Evolutionary conservation across 176 grass and related monocot genomes (phyloP).

Genomic region (Sorghum bicolor): DNA sequence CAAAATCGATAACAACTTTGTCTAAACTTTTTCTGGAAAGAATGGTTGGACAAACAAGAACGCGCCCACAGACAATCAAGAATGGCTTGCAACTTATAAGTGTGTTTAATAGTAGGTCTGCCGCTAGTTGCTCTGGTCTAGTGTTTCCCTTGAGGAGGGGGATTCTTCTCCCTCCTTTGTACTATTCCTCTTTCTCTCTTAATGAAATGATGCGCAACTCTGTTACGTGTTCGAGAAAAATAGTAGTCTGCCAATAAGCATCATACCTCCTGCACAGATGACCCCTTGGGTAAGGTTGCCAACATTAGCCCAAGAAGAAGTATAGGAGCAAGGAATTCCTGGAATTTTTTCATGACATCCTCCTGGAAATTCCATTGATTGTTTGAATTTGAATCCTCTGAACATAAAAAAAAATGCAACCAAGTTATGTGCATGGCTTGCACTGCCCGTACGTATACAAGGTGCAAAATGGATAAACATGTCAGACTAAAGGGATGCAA

Average conservation of each 20-base stretch:
- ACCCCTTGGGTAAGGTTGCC: constrained; percentile 35
- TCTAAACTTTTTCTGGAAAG: constrained; percentile 13
- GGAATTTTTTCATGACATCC: constrained; percentile 47
- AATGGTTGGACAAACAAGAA: constrained; percentile 15
- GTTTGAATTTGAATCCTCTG: constrained; percentile 60
- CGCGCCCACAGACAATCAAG: neutral
- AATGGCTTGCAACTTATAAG: neutral
- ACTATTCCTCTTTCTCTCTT: neutral
- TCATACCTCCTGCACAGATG: constrained; percentile 50
- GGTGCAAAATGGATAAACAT: neutral
- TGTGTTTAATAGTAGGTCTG: neutral
- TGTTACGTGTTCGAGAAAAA: neutral
- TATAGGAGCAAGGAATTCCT: constrained; percentile 50
- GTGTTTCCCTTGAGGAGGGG: neutral
- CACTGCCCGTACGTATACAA: neutral
- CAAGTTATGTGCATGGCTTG: neutral
- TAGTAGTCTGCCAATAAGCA: constrained; percentile 1
- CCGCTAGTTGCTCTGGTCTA: neutral
- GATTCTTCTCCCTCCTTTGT: neutral
- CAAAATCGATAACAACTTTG: constrained; percentile 13
- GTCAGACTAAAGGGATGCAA: neutral
- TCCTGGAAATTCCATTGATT: constrained; percentile 52
- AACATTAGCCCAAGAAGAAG: constrained; percentile 64
- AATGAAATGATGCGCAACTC: neutral
- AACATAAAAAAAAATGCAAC: constrained; percentile 22